phyloP scores from a whole-genome alignment of 2,329 filamentous ascomycete genomes.

The Colletotrichum melonis region DNA sequence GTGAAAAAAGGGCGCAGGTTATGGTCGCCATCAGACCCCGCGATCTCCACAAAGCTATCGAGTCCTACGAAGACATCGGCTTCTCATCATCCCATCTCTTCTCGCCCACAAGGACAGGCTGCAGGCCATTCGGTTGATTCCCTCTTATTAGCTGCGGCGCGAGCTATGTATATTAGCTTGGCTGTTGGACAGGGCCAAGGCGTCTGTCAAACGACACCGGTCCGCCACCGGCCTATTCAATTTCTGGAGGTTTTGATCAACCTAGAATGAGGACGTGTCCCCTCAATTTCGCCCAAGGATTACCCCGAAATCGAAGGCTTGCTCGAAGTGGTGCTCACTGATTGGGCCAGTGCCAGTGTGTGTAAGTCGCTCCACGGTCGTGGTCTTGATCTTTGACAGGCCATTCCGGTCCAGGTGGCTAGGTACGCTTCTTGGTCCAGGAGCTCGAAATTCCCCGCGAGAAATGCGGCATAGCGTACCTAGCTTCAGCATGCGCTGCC shows the following conservation, averaged over 20 bases:
- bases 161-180: not conserved
- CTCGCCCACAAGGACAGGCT: slow-evolving; percentile 4
- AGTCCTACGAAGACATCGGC: slow-evolving; percentile 8
- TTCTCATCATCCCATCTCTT: slow-evolving; percentile 19
- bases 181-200: not conserved
- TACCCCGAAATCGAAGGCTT: not conserved
- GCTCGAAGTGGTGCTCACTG: not conserved
- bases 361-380: not conserved
- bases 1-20: slow-evolving; percentile 7
- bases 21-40: slow-evolving; percentile 24
- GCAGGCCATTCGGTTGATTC: slow-evolving; percentile 13
- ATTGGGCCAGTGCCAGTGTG: not conserved
- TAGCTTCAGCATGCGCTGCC: slow-evolving; percentile 7
- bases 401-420: not conserved
- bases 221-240: not conserved
- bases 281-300: not conserved
- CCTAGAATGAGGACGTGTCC: not conserved
- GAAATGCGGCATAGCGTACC: not conserved
- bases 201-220: not conserved
- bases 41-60: slow-evolving; percentile 20
- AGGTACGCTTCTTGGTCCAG: not conserved
- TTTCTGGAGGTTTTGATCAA: not conserved
- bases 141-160: not conserved
- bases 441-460: not conserved
- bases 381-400: not conserved